Evolutionary conservation across 306 rosid genomes (phyloP).

Genomic region (Cucumis hystrix): DNA sequence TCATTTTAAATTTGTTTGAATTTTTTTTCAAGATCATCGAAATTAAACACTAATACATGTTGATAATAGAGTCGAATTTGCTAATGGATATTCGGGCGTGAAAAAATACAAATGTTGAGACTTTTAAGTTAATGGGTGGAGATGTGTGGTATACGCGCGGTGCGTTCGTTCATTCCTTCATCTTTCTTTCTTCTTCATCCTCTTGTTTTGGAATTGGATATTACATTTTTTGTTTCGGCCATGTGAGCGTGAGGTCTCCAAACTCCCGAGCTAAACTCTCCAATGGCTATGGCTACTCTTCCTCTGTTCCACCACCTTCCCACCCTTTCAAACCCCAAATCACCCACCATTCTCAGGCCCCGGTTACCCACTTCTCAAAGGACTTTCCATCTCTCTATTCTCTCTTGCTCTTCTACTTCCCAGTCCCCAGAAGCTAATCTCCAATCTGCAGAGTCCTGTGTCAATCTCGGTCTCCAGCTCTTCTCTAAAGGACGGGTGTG

Average conservation of each 20-base stretch:
- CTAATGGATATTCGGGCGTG: too few species aligned
- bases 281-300: constrained; percentile 47
- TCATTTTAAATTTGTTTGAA: too few species aligned
- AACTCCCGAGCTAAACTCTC: not conserved
- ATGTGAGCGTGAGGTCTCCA: constrained; percentile 1
- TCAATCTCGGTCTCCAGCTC: constrained; percentile 80
- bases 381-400: constrained; percentile 15
- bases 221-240: not conserved
- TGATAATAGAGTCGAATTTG: too few species aligned
- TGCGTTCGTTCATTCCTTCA: not conserved
- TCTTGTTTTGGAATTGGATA: not conserved
- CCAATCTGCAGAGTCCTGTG: constrained; percentile 67
- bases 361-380: constrained; percentile 22
- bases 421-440: constrained; percentile 49
- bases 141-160: not conserved
- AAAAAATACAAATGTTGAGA: too few species aligned
- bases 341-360: constrained; percentile 14
- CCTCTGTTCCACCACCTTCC: constrained; percentile 39
- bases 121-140: too few species aligned
- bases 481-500: constrained; percentile 88
- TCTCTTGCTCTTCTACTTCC: constrained; percentile 50
- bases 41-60: too few species aligned
- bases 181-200: not conserved
- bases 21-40: too few species aligned
- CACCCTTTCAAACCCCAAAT: constrained; percentile 31